Percentiles rank a stretch among this genome's conserved stretches.
Conservation (phyloP, 805 yeast genomes). For the Nakazawaea wickerhamii region DNA sequence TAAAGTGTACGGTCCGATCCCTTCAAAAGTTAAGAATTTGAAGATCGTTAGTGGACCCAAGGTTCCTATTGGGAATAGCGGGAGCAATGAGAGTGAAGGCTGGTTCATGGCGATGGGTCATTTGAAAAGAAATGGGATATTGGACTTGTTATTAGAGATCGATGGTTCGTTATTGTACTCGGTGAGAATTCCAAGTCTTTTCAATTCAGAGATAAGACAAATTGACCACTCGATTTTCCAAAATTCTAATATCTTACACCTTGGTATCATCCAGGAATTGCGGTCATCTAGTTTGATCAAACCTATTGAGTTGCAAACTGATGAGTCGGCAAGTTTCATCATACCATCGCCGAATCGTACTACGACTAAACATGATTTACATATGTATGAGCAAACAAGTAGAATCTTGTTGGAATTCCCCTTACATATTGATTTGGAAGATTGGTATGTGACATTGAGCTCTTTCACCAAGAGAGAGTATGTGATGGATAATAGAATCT, state of each 20-base stretch:
- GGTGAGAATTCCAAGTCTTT: constrained; percentile 45
- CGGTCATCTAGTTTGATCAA: constrained; percentile 37
- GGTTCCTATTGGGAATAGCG: constrained; percentile 16
- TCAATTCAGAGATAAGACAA: constrained; percentile 58
- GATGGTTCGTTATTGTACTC: constrained; percentile 61
- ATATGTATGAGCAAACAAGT: constrained; percentile 8
- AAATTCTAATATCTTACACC: constrained; percentile 49
- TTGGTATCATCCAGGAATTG: constrained; percentile 52
- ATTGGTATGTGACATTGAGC: constrained; percentile 66
- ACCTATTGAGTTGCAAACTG: constrained; percentile 14
- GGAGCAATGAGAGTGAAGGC: constrained; percentile 34
- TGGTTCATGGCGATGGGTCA: constrained; percentile 77
- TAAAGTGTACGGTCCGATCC: constrained; percentile 59
- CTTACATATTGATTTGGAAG: constrained; percentile 63
- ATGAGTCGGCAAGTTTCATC: constrained; percentile 6
- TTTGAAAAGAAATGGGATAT: constrained; percentile 54
- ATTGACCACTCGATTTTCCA: constrained; percentile 59
- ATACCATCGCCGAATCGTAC: constrained; percentile 5
- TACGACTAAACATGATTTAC: constrained; percentile 11
- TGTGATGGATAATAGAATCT: constrained; percentile 25
- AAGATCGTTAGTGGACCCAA: constrained; percentile 20
- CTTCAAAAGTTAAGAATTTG: constrained; percentile 31
- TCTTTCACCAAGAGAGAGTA: constrained; percentile 59
- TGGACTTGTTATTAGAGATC: constrained; percentile 54
- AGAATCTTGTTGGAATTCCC: constrained; percentile 59